Evolutionary conservation across 805 yeast species (phyloP), one percentile per base, ranked within the genome.

Genomic region (Saccharomycopsis babjevae): DNA sequence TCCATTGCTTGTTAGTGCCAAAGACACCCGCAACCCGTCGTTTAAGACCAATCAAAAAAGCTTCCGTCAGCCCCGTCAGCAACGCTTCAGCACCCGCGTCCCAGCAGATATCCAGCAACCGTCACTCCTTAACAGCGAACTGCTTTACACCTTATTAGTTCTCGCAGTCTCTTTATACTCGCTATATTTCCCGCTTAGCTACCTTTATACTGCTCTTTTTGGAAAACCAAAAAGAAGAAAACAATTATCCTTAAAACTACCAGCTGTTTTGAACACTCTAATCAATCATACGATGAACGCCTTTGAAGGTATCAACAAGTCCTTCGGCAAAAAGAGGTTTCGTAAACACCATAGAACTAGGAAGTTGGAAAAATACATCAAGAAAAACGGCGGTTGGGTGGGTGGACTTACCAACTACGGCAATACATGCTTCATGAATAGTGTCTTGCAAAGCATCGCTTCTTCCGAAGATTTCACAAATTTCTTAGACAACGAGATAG

Each of bases 401-500:
- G 97, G 97, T 30, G 97, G 97, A 0, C 78, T 92, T 42, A 79
- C 82, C 62, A 92, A 92, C 70, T 96, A 89, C 65, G 97, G 97
- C 15, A 92, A 92, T 70, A 90, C 97, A 0, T 92, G 97, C 72
- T 92, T 92, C 68, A 90, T 91, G 96, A 92, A 92, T 73, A 83
- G 91, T 28, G 97, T 92, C 0, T 72, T 92, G 32, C 97, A 92
- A 71, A 81, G 88, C 18, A 73, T 91, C 61, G 91, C 96, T 0
- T 85, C 93, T 0, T 85, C 94, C 0, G 77, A 79, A 30, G 81
- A 84, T 40, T 74, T 90, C 42, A 66, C 77, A 20, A 75, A 76
- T 22, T 88, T 86, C 67, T 75, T 88, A 55, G 80, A 82, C 50
- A 72, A 75, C 8, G 78, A 74, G 57, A 70, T 77, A 36, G 61